phyloP scores from a whole-genome alignment of 2,329 filamentous ascomycete genomes.

The Sporothrix curviconia region DNA sequence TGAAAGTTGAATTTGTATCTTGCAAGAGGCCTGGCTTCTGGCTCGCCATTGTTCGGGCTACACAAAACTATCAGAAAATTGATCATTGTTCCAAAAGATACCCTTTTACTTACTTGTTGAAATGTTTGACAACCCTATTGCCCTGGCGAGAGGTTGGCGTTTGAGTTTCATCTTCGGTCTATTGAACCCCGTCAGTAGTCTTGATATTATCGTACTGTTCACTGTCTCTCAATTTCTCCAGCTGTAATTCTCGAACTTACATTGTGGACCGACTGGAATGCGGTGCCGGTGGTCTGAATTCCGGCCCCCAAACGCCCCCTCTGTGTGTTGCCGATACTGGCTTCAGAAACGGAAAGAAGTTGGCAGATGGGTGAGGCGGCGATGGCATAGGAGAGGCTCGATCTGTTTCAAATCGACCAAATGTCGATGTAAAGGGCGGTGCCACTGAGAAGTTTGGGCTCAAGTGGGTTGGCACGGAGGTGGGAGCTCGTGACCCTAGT shows the following conservation, averaged over 20 bases:
- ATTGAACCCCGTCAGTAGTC: no score
- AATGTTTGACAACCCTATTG: not conserved
- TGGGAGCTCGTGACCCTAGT: not conserved
- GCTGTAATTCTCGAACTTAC: no score
- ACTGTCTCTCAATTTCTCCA: no score
- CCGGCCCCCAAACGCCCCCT: not conserved
- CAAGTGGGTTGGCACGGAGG: not conserved
- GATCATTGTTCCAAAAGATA: not conserved
- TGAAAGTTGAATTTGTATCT: not conserved
- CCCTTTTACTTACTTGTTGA: no score
- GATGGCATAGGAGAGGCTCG: not conserved
- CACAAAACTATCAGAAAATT: no score
- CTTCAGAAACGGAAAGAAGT: slow-evolving; percentile 10
- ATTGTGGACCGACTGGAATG: no score
- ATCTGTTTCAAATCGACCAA: not conserved
- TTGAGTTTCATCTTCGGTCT: no score
- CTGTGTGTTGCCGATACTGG: not conserved
- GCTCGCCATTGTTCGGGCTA: no score
- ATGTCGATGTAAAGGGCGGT: not conserved
- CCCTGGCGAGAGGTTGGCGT: no score
- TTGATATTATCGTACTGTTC: not conserved
- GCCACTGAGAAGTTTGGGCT: not conserved
- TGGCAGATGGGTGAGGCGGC: slow-evolving; percentile 9
- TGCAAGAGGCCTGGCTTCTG: no score
- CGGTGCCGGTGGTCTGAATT: no score